Base-by-base conservation (phyloP, 2,329 filamentous ascomycete species). In the Aspergillus tubingensis region DNA sequence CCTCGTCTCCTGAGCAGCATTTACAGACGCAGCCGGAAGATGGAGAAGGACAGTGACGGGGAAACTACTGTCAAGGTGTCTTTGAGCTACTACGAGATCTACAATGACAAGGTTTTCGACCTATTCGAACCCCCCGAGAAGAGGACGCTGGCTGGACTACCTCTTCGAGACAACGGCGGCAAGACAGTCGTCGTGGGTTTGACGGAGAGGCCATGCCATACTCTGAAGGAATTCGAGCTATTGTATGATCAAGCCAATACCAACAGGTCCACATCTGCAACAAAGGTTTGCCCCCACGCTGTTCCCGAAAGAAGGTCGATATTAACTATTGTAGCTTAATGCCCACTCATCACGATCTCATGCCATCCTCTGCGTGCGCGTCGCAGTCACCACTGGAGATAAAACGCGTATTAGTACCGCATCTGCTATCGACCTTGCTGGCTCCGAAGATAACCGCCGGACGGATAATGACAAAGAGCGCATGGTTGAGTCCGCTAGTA, bases 61-160 rank as follows among this genome's bases (percentile, higher is more conserved):
- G 81, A 86, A 54, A 93, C 88, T 0, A 83, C 80, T 2, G 91
- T 96, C 21, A 81, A 86, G 8, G 91, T 96, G 15, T 83, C 86
- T 11, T 83, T 97, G 70, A 93, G 91, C 27, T 97, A 97, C 79
- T 96, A 96, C 79, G 93, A 97, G 75, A 96, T 97, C 67, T 97
- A 97, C 79, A 96, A 96, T 75, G 93, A 97, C 80, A 94, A 94
- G 74, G 92, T 96, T 19, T 96, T 89, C 71, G 93, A 97, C 74
- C 81, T 97, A 32, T 91, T 97, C 67, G 91, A 96, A 74, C 83
- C 92, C 0, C 90, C 88, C 0, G 93, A 97, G 75, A 96, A 92
- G 80, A 89, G 95, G 54, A 92, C 90, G 0, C 81, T 91, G 1
- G 85, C 90, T 0, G 93, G 93, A 0, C 80, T 96, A 25, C 91